Conservation (phyloP, 2,329 filamentous ascomycete genomes). For the Fusarium mangiferae region DNA sequence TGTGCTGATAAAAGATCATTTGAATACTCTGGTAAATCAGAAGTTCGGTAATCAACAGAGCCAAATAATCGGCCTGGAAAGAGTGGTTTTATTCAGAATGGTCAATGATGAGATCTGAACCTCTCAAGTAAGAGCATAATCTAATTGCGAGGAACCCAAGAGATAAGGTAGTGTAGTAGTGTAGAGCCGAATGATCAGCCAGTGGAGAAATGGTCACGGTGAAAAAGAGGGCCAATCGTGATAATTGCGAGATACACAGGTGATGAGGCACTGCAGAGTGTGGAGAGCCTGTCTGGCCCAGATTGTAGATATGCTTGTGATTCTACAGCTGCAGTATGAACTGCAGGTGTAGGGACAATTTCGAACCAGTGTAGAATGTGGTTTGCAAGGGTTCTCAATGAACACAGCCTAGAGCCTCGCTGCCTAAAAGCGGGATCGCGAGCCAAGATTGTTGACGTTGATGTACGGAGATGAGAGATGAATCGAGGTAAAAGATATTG, state of each 20-base stretch:
- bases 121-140: fast-evolving
- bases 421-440: fast-evolving
- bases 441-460: not conserved
- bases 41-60: fast-evolving
- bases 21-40: not conserved
- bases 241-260: fast-evolving
- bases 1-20: fast-evolving
- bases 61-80: not conserved
- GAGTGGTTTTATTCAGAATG: not conserved
- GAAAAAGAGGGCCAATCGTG: not conserved
- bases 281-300: not conserved
- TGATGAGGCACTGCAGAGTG: not conserved
- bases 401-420: not conserved
- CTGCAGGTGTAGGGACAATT: not conserved
- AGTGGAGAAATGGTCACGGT: not conserved
- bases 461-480: not conserved
- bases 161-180: not conserved
- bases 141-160: not conserved
- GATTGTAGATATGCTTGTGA: not conserved
- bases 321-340: not conserved
- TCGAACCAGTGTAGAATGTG: not conserved
- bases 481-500: no score
- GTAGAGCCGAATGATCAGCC: not conserved
- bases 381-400: not conserved
- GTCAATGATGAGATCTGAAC: not conserved